Evolutionary conservation across 2,329 filamentous ascomycete species (phyloP), one percentile per base, ranked within the genome.

Genomic region (Huntiella savannae): DNA sequence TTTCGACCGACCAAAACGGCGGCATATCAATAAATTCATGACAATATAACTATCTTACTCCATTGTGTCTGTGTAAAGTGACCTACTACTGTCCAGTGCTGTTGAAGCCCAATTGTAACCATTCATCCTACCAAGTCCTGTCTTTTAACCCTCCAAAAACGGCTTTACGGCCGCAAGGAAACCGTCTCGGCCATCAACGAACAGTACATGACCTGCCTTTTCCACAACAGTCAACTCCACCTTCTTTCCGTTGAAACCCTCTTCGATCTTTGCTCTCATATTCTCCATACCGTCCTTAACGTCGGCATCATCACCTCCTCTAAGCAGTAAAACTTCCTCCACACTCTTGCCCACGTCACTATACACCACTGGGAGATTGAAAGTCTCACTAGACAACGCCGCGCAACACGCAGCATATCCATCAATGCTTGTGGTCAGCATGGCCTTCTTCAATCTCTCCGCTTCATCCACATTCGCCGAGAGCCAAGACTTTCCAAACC

Each of bases 301-400:
- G 47, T 66, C 61, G 5, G 60, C 61, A 49, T 65, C 64, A 32
- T 63, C 62, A 49, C 65, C 61, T 0, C 64, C 62, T 0, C 62
- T 62, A 2, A 67, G 49, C 13, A 63, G 55, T 40, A 66, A 38
- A 0, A 58, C 63, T 34, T 58, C 55, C 12, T 62, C 55, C 1
- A 63, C 58, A 11, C 56, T 55, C 3, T 50, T 39, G 0, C 62
- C 63, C 1, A 65, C 55, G 28, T 56, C 54, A 0, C 46, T 45
- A 5, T 59, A 56, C 3, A 62, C 51, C n/a, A 59, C 61, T 2
- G 58, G 55, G 12, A 66, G 52, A 52, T 68, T 63, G 48, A 65
- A 66, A 0, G 53, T 56, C 16, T 54, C 33, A 47, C 57, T 60
- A 10, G 56, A 50, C 13, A 67, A 55, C 7, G 64, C 64, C 5